Evolutionary conservation across 139 green algal species (phyloP), one percentile per base, ranked within the genome.

Genomic region (Picochlorum costavermella): DNA sequence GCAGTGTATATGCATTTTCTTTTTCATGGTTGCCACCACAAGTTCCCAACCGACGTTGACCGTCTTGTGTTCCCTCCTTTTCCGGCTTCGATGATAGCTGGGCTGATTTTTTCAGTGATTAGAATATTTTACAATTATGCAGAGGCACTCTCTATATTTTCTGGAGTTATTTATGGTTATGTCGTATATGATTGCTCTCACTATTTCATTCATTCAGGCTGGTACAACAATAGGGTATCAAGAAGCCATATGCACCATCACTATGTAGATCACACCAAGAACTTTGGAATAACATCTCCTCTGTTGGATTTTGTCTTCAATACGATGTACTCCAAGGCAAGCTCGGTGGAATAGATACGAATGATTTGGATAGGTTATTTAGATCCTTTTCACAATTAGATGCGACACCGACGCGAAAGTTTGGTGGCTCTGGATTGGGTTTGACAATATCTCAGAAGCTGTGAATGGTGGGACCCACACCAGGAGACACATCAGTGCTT

Each of bases 1-100:
- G 72, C 61, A 63, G 95, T 95, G 70, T 87, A 82, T 2, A 49
- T 92, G 1, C 92, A 98, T 69, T 98, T 96, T 64, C 65, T 94
- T 0, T 85, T 98, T 48, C 92, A 98, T 50, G 92, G 92, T 31
- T 92, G 82, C 70, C 92, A 98, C 68, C 92, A 98, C 83, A 97
- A 97, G 79, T 94, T 80, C 63, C 92, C 92, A 4, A 75, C 80
- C 56, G 92, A 98, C 66, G 53, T 57, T n/a, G 50, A 83, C 30
- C 73, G 92, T 2, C 78, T 97, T 4, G 92, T 98, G 0, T 96
- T 98, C 58, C 92, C 92, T n/a, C 90, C 89, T 2, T 49, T 90
- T 8, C 82, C 87, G 0, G 83, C 83, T 4, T 77, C 71, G 2
- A 30, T 74, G 3, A 70, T 91, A 3, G 62, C 76, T 1, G 56